Base-by-base conservation (phyloP, 805 yeast species). In the Candida yuanshanica region DNA sequence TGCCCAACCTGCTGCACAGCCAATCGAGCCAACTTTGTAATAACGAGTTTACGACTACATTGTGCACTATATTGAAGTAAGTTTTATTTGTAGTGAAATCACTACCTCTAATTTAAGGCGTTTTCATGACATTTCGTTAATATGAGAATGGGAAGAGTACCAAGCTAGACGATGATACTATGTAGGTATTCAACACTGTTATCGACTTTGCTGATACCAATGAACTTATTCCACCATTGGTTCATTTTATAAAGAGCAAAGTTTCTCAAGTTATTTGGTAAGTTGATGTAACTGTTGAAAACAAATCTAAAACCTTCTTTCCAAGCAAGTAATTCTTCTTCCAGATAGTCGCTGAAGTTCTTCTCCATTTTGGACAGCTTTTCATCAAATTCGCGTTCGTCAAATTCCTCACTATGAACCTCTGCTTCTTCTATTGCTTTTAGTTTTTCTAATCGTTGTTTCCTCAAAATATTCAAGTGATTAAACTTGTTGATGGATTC, bases 401-500 rank as follows among this genome's bases (percentile, higher is more conserved):
- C 6, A 26, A 25, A 13, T 20, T 36, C 36, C 16, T 44, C 49
- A 25, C 35, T 41, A 25, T 49, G 45, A 26, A 45, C 39, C 4
- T 42, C 33, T 24, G 44, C 39, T 20, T 38, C 40, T 10, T 18
- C 26, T 5, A 27, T 14, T 14, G 10, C 11, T 10, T 16, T 18
- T 14, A 14, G 31, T 27, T 11, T 27, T 14, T 27, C 18, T 5
- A 27, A 14, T 13, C 33, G 37, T 6, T 33, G 20, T n/a, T 48
- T 41, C 18, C 35, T 47, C 36, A 31, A 50, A 24, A 37, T 48
- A 37, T 79, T 81, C 64, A 82, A 53, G 23, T 54, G 53, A 57
- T 79, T 82, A 64, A 93, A 93, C 51, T 77, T 74, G 46, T 77
- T 77, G 38, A 90, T 80, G 21, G 95, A 77, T 43, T 72, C 75